Base-by-base conservation (phyloP, 1,139 yeast genomes). In the Torulaspora pretoriensis region DNA sequence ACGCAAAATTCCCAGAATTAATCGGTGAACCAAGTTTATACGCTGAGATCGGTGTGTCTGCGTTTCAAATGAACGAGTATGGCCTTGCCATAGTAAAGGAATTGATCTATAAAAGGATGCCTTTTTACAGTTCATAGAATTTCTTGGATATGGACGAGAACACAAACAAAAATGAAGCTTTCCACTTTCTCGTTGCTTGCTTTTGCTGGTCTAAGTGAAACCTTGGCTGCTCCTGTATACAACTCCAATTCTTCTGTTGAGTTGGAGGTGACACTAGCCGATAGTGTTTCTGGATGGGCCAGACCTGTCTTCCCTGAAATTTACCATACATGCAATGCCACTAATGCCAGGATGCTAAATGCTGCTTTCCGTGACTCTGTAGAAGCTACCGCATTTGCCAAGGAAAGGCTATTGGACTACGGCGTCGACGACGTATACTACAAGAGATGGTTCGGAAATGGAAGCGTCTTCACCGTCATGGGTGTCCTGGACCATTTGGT, bases 381-480 rank as follows among this genome's bases (percentile, higher is more conserved):
- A 31, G 55, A 52, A 41, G 56, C 56, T 19, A 46, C 64, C 5
- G 48, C 56, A 3, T 56, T 51, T 42, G 65, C 66, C 8, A 61
- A 56, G 45, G 52, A 51, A 28, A 59, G 63, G 42, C 52, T 65
- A 8, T 44, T 60, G 28, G 50, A 53, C 10, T 57, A 47, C 35
- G 65, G 65, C 39, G 50, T 52, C 33, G 54, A 51, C 42, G 65
- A 64, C 24, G 51, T 47, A n/a, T 57, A 53, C 37, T 49, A 45
- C 32, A 37, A 43, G 12, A 61, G 60, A 48, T 64, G 65, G 60
- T 69, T 69, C 49, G 72, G 71, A 29, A 51, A 56, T 33, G 60
- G 64, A 17, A 52, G 65, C n/a, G 55, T 68, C 8, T 59, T 64
- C 33, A 68, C 60, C 43, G 71, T 68, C 8, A 50, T 65, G 40